Conservation (phyloP, 257 asterid genomes). For the Solanum virginianum region DNA sequence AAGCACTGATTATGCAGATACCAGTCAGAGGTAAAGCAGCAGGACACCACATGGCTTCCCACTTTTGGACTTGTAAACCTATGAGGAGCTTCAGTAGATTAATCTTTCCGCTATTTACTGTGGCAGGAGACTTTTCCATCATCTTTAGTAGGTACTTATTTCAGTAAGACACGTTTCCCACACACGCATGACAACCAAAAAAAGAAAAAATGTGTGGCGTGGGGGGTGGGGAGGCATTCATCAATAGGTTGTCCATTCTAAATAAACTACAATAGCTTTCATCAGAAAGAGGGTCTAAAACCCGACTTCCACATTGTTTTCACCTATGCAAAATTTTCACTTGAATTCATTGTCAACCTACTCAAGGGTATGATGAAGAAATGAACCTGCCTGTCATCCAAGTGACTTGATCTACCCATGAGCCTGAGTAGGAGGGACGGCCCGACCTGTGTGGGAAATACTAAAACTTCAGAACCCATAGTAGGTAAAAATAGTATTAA, state of each 20-base stretch:
- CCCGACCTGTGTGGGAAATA: constrained; percentile 51
- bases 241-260: not conserved
- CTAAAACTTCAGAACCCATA: not conserved
- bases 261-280: not conserved
- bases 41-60: not conserved
- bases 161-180: not conserved
- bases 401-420: constrained; percentile 93
- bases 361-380: constrained; percentile 6
- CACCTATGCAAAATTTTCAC: not conserved
- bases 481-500: not conserved
- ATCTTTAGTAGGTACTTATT: not conserved
- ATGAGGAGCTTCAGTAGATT: not conserved
- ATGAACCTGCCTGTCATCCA: constrained; percentile 82
- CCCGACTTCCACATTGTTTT: not conserved
- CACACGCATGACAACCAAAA: not conserved
- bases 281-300: not conserved
- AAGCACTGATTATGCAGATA: not conserved
- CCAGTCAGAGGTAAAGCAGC: not conserved
- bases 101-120: not conserved
- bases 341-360: not conserved
- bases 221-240: not conserved
- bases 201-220: not conserved
- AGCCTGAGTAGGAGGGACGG: constrained; percentile 52
- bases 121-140: not conserved
- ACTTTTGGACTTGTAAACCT: not conserved